A percentile compares a stretch with the other conserved stretches of the same genome.
Evolutionary conservation across 2,329 filamentous ascomycete species (phyloP).

Genomic region (Verticillium klebahnii): DNA sequence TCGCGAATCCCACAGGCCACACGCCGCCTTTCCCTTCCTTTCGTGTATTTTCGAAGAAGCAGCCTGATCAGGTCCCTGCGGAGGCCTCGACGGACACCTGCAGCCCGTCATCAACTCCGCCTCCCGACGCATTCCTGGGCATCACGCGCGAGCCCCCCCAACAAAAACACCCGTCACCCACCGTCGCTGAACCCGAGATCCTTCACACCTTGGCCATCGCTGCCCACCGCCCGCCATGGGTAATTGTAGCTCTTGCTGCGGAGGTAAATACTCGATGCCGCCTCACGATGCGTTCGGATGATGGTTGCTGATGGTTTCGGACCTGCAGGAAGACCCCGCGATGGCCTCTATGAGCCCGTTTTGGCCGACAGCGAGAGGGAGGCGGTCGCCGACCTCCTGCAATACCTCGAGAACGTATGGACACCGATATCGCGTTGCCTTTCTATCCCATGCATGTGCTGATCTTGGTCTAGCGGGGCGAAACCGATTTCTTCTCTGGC

Average conservation of each 20-base stretch:
- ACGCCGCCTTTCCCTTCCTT: neutral
- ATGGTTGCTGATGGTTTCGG: constrained; percentile 21
- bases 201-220: neutral
- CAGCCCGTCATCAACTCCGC: neutral
- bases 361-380: constrained; percentile 95
- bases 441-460: constrained; percentile 15
- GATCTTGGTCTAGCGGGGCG: constrained; percentile 64
- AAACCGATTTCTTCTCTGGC: constrained; percentile 97
- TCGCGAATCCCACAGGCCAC: neutral
- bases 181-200: neutral
- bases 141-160: neutral
- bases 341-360: constrained; percentile 79
- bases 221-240: constrained; percentile 44
- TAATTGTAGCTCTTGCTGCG: constrained; percentile 59
- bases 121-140: neutral
- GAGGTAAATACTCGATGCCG: constrained; percentile 31
- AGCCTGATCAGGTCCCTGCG: neutral
- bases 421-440: neutral
- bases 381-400: constrained; percentile 89
- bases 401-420: constrained; percentile 92
- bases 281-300: neutral
- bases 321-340: constrained; percentile 63
- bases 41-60: neutral
- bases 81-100: neutral
- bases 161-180: neutral